Base-by-base conservation (phyloP, 768 basidiomycete species). In the Krasilnikovozyma curviuscula region DNA sequence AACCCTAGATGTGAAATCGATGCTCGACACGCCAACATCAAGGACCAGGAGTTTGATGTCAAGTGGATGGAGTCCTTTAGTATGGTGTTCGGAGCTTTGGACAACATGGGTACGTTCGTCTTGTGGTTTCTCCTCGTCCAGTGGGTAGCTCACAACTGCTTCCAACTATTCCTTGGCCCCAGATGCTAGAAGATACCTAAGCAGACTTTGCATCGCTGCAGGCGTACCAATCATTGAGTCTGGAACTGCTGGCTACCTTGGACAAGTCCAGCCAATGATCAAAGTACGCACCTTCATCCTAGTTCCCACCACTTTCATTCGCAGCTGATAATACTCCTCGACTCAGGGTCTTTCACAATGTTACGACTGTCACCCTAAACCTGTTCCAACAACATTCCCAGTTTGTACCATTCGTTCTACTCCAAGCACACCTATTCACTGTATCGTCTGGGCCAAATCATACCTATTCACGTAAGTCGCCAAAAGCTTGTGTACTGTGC, bases 401-500 rank as follows among this genome's bases (percentile, higher is more conserved):
- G 89, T 97, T 9, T 98, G 93, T 63, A 97, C 93, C 0, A 97
- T 98, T 55, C 78, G 91, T 32, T 85, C 85, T 2, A 97, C 93
- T 0, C 93, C 93, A 0, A 84, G 81, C 49, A 89, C 91, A 55
- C 86, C 93, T 0, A 93, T 97, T 43, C 93, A 98, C 59, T 98
- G 91, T 59, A 95, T 98, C 41, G 89, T 95, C 2, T 98, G 93
- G 93, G 86, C 85, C 27, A 98, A 97, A 64, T 88, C 77, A 49
- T 97, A 97, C 68, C 76, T 98, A 12, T 74, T 95, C 58, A 78
- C 81, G 89, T 84, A 56, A 60, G 81, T 66, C 12, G 12, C 25
- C 10, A 9, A 3, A 13, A 37, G 12, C 30, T 41, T 24, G 40
- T 41, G 25, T 13, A 10, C 39, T 32, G 9, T 56, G 32, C 23